Conservation (phyloP, 2,329 filamentous ascomycete species). For the Arthroderma uncinatum region DNA sequence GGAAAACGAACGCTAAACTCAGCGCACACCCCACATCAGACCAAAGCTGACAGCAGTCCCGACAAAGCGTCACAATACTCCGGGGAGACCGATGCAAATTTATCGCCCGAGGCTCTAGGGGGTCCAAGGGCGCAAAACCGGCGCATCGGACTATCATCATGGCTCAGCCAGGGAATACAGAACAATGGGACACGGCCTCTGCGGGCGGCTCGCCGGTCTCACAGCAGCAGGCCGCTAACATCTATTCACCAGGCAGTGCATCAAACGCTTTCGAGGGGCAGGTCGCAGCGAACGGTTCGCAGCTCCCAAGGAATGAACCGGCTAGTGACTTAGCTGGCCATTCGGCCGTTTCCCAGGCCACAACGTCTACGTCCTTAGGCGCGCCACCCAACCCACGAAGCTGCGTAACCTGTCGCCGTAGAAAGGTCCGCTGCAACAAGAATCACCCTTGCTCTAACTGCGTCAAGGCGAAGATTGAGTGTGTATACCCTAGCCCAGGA, state of each 20-base stretch:
- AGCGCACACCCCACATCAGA: background rate
- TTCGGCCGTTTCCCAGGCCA: background rate
- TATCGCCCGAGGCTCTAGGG: background rate
- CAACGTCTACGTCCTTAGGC: background rate
- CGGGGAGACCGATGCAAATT: background rate
- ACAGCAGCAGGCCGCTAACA: background rate
- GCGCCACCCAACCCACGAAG: conserved; percentile 29
- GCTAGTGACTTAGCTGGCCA: background rate
- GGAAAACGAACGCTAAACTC: background rate
- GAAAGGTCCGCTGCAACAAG: conserved; percentile 42
- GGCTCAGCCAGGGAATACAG: background rate
- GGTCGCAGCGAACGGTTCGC: background rate
- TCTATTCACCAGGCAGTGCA: background rate
- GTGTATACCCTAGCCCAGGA: conserved; percentile 51
- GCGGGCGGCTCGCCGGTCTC: background rate
- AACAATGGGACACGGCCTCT: background rate
- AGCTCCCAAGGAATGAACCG: background rate
- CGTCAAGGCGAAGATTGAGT: conserved; percentile 43
- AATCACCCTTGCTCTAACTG: conserved; percentile 39
- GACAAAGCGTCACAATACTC: background rate
- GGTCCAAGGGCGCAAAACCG: background rate
- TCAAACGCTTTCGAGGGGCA: background rate
- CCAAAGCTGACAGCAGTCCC: background rate
- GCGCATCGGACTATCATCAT: background rate
- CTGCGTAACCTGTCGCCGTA: conserved; percentile 38